Evolutionary conservation across 2,329 filamentous ascomycete species (phyloP).

Genomic region (Elsinoe perseae): DNA sequence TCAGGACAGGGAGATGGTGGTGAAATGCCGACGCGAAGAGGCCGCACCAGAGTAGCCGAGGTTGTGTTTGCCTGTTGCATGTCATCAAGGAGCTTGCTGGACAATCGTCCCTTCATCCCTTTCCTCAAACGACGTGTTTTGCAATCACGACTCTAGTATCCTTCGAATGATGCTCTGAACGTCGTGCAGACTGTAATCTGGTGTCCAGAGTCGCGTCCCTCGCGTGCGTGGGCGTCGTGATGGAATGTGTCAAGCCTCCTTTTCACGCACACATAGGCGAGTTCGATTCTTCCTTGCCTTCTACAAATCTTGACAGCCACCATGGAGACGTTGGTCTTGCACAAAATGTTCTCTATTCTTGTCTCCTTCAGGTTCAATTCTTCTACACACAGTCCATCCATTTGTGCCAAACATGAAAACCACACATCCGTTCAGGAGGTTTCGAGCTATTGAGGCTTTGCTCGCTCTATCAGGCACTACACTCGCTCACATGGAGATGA

Average conservation of each 20-base stretch:
- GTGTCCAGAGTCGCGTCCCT: neutral
- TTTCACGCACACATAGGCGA: neutral
- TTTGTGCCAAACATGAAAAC: constrained; percentile 3
- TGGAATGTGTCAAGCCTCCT: constrained; percentile 2
- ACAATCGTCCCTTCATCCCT: no score
- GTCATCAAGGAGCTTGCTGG: no score
- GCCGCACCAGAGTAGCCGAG: neutral
- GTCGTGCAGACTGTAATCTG: no score
- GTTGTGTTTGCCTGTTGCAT: neutral
- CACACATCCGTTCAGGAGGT: neutral
- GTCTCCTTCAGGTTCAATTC: neutral
- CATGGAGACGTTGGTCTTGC: neutral
- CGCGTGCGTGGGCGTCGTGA: neutral
- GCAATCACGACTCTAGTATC: no score
- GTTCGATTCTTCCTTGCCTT: constrained; percentile 10
- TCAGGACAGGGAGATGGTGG: neutral
- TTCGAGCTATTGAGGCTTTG: neutral
- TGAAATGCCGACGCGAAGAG: neutral
- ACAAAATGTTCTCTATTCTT: neutral
- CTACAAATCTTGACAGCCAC: constrained; percentile 2
- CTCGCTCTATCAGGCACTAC: constrained; percentile 15
- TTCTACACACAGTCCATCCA: neutral
- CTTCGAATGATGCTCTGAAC: no score
- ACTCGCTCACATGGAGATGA: constrained; percentile 48
- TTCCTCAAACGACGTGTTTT: no score